Base-by-base conservation (phyloP, 306 rosid species). In the Vicia sativa region DNA sequence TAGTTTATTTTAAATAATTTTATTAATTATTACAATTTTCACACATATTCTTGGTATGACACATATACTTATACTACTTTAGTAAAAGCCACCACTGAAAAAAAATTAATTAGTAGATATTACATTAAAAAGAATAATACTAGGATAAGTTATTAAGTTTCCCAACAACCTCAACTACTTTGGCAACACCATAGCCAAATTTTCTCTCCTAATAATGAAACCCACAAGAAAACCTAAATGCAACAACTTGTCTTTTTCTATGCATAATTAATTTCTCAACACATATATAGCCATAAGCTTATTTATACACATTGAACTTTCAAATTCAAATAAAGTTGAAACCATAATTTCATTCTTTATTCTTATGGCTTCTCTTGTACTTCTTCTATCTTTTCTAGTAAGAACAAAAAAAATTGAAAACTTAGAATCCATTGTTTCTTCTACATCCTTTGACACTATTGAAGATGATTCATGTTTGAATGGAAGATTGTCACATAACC, bases 301-400 rank as follows among this genome's bases (percentile, higher is more conserved):
- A n/a, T 68, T 18, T 68, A n/a, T 60, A 7, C 18, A 41, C 43
- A 29, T 35, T 60, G 11, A 52, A 21, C 52, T 21, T 16, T 31
- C 37, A 26, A 12, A 54, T 18, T 31, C 37, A 38, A 12, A 62
- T 9, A 60, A n/a, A 62, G 41, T 11, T 28, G 6, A 16, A 46
- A 15, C 49, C 46, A 54, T 23, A 11, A 7, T 50, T 57, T 48
- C 39, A 45, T 48, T 43, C 14, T 65, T 21, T 9, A 12, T 71
- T 63, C 68, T 55, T 3, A 77, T 77, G 81, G 81, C 81, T 38
- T 77, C 77, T 38, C 63, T 77, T 57, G 81, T 65, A 3, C 81
- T 77, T 71, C 10, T 77, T 64, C 14, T 77, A n/a, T 71, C 77
- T 60, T 6, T 39, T 15, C 54, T 71, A 12, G 46, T 57, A 31